phyloP scores from a whole-genome alignment of 2,329 filamentous ascomycete genomes.

The Colletotrichum sp. region DNA sequence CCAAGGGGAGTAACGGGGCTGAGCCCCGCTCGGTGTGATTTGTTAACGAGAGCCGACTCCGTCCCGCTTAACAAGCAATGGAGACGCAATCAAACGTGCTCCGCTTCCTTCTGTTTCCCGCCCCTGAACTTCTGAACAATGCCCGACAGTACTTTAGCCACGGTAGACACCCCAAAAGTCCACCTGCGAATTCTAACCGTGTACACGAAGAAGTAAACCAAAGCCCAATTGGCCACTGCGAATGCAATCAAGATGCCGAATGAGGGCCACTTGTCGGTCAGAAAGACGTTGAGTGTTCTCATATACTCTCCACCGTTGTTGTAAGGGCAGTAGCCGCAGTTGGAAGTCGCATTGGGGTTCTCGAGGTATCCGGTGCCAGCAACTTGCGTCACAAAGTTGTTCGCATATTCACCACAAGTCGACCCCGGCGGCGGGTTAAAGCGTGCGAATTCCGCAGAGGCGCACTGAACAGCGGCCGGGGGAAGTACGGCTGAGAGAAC shows the following conservation, averaged over 20 bases:
- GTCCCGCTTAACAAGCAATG: neutral
- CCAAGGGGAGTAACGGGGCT: neutral
- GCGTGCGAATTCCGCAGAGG: constrained; percentile 34
- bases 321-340: constrained; percentile 76
- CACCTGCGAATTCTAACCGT: constrained; percentile 73
- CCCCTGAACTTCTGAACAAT: neutral
- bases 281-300: constrained; percentile 53
- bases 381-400: constrained; percentile 55
- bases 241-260: constrained; percentile 78
- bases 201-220: constrained; percentile 82
- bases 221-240: constrained; percentile 70
- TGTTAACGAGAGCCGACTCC: accelerated
- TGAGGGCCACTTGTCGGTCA: constrained; percentile 65
- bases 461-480: constrained; percentile 42
- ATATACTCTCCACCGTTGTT: constrained; percentile 64
- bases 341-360: constrained; percentile 59
- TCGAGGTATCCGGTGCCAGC: constrained; percentile 63
- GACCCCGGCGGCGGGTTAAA: constrained; percentile 68
- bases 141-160: neutral
- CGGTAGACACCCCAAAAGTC: constrained; percentile 61
- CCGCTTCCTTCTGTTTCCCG: neutral
- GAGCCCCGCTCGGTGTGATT: neutral
- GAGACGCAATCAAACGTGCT: neutral
- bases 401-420: constrained; percentile 70
- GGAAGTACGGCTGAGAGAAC: constrained; percentile 16